Percentiles rank a stretch among this genome's conserved stretches.
Conservation (phyloP, 2,329 filamentous ascomycete species). For the Monilinia laxa region DNA sequence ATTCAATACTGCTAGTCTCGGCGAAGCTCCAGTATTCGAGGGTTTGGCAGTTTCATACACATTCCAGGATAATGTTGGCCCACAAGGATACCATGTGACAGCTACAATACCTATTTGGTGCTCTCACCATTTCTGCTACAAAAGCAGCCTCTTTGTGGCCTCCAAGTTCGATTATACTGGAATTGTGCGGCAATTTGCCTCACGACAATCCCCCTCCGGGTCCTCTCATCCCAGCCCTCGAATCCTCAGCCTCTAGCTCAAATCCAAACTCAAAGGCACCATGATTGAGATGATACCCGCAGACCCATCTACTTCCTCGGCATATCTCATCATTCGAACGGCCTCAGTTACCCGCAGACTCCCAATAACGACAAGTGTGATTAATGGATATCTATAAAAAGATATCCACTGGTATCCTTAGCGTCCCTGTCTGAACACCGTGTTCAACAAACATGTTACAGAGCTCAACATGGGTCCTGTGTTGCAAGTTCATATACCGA, state of each 20-base stretch:
- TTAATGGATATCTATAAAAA: neutral
- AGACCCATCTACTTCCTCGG: neutral
- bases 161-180: neutral
- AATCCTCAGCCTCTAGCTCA: neutral
- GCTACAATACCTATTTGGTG: neutral
- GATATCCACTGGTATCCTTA: neutral
- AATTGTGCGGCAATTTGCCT: neutral
- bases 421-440: neutral
- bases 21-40: neutral
- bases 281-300: neutral
- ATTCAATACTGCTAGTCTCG: neutral
- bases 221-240: neutral
- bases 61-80: neutral
- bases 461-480: neutral
- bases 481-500: too few relatives aligned
- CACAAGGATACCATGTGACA: neutral
- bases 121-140: neutral
- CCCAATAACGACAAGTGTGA: neutral
- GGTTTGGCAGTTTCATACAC: neutral
- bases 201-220: neutral
- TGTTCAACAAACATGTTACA: neutral
- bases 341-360: neutral
- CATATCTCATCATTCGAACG: neutral
- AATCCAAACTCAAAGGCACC: neutral
- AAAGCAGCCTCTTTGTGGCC: neutral